Evolutionary conservation across 2,329 filamentous ascomycete species (phyloP).

Genomic region (Cladosporium sp.): DNA sequence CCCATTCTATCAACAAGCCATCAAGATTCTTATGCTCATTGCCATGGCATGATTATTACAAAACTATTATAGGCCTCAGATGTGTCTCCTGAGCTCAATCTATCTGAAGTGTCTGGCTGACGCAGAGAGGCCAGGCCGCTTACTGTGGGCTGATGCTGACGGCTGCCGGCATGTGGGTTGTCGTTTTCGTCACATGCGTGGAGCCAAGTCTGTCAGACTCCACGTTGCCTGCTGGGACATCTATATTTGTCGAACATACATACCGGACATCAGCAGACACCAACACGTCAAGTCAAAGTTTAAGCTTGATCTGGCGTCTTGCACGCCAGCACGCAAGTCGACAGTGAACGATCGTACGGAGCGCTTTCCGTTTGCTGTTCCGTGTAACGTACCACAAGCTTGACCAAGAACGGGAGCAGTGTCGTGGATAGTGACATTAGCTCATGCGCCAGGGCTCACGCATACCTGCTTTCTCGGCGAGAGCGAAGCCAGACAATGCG

Average conservation of each 20-base stretch:
- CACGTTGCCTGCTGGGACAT: background rate
- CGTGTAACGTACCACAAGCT: background rate
- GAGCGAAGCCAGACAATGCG: background rate
- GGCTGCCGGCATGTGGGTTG: background rate
- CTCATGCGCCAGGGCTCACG: background rate
- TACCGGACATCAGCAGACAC: background rate
- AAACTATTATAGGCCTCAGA: background rate
- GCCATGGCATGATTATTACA: background rate
- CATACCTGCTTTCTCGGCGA: background rate
- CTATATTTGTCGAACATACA: background rate
- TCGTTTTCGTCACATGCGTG: background rate
- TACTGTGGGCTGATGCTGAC: constrained; percentile 6
- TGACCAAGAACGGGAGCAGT: background rate
- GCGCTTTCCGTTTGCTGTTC: background rate
- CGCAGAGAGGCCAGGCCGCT: background rate
- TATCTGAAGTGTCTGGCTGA: background rate
- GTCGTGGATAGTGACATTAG: background rate
- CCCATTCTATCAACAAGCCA: background rate
- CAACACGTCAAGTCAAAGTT: background rate
- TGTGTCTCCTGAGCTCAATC: constrained; percentile 6
- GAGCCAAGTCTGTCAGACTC: background rate
- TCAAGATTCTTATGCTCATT: background rate
- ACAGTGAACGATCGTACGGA: background rate
- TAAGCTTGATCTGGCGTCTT: background rate
- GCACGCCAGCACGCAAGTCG: background rate